Evolutionary conservation across 2,329 filamentous ascomycete genomes (phyloP), one percentile per base, ranked within the genome.

Genomic region (Aspergillus oerlinghausenensis): DNA sequence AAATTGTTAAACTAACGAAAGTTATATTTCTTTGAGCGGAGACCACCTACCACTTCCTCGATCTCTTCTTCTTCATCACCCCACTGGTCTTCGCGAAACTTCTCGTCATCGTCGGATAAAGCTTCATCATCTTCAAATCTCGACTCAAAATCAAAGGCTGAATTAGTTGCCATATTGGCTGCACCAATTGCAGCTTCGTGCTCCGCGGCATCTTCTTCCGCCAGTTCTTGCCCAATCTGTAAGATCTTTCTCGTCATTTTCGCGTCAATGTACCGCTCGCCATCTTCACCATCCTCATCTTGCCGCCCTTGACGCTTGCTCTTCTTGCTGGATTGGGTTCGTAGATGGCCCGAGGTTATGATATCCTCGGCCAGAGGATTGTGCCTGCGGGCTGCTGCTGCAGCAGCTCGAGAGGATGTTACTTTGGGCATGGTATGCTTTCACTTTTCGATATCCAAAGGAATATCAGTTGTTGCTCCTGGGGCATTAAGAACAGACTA

Each of bases 281-380:
- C 82, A 56, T 85, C 82, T 9, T 82, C 80, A 32, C 83, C 80
- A 35, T 85, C 82, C n/a, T 68, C 83, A 51, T 80, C 74, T 40
- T 75, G 68, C 51, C 72, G 71, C 54, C 79, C 83, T 73, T 86
- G 88, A 62, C 81, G 79, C 74, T 86, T 88, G 65, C 82, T 82
- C 78, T 90, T 90, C 67, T 80, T 81, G 64, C 86, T 86, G 29
- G 85, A 81, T 80, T 92, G 87, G 71, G 86, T 86, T 77, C 92
- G 85, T 68, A 93, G 73, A 63, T 87, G 79, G 59, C 87, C 82
- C 56, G 87, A 82, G 64, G 90, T 81, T 65, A 88, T 76, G 70
- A 97, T 82, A 68, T 97, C 94, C 70, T 96, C 89, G 67, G 93
- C 88, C 58, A 99, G 88, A 43, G 93, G 92, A 65, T 95, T 95